Conservation (phyloP, 2,329 filamentous ascomycete genomes). For the Xylaria polymorpha region DNA sequence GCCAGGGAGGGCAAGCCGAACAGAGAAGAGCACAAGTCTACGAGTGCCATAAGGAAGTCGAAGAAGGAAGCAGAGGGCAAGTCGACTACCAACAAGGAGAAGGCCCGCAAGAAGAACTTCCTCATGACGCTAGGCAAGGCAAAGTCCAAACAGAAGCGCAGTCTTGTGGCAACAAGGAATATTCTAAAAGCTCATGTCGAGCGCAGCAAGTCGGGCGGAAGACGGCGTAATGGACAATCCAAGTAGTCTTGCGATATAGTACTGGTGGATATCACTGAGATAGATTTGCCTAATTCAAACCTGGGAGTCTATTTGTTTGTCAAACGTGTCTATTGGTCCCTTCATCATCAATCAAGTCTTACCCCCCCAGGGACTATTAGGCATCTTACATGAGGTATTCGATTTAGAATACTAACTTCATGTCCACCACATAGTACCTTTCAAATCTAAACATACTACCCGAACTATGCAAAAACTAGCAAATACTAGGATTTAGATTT, state of each 20-base stretch:
- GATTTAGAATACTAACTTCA: no score
- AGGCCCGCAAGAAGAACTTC: constrained; percentile 97
- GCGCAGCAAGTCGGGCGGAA: constrained; percentile 84
- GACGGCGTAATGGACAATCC: constrained; percentile 72
- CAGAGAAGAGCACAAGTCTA: constrained; percentile 84
- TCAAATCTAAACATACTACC: background rate
- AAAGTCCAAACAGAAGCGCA: constrained; percentile 94
- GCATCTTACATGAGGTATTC: no score
- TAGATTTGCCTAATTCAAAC: background rate
- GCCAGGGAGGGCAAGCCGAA: constrained; percentile 85
- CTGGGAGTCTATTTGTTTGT: background rate
- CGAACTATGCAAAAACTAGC: background rate
- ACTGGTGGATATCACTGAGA: background rate
- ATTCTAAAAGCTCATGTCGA: constrained; percentile 84
- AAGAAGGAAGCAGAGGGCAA: constrained; percentile 92
- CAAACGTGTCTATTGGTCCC: background rate
- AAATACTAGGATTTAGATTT: background rate
- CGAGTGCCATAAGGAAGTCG: constrained; percentile 83
- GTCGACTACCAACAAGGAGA: constrained; percentile 97
- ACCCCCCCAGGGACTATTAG: background rate
- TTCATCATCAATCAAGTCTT: background rate
- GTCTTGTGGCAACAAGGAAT: constrained; percentile 85
- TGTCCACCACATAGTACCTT: background rate
- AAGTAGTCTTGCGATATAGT: constrained; percentile 25
- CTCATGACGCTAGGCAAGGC: constrained; percentile 98